A percentile compares a stretch with the other conserved stretches of the same genome.
Evolutionary conservation across 495 filamentous ascomycete genomes (phyloP).

Genomic region (Lasiosphaeris hirsuta): DNA sequence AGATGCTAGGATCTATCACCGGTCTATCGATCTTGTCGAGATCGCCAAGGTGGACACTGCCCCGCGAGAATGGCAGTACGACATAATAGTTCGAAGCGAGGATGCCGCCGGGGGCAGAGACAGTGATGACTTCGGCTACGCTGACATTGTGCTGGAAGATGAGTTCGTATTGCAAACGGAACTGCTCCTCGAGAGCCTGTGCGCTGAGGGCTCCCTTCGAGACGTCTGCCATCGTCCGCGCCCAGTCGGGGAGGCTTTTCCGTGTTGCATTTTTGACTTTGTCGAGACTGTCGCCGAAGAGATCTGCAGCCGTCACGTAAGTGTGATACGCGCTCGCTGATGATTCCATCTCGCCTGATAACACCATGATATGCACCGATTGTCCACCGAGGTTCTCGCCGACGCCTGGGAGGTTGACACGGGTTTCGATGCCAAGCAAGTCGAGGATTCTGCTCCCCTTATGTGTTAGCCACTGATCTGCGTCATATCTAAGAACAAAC

Average conservation of each 20-base stretch:
- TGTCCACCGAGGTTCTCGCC: conserved; percentile 24
- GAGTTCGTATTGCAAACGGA: not conserved
- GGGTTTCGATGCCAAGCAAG: conserved; percentile 42
- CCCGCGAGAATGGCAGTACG: too few species aligned
- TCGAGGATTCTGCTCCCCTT: conserved; percentile 30
- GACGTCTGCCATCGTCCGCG: too few species aligned
- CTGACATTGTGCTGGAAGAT: not conserved
- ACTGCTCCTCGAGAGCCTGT: conserved; percentile 30
- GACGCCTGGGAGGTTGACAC: conserved; percentile 54
- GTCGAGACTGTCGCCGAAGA: not conserved
- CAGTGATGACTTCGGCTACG: not conserved
- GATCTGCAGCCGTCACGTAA: not conserved
- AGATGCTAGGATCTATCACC: too few species aligned
- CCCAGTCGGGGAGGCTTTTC: too few species aligned
- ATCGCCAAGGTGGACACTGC: too few species aligned
- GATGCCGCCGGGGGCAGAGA: not conserved
- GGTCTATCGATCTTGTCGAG: too few species aligned
- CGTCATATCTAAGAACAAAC: too few species aligned
- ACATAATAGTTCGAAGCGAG: not conserved
- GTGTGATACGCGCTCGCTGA: not conserved
- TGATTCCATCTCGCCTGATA: not conserved
- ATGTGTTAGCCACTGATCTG: too few species aligned
- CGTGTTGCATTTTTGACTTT: too few species aligned
- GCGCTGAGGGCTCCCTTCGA: not conserved
- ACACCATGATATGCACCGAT: not conserved